These are phyloP conservation scores for Botrytis byssoidea DNA, from an alignment of 2,329 filamentous ascomycete genomes.

Conservation along the genomic window DNA sequence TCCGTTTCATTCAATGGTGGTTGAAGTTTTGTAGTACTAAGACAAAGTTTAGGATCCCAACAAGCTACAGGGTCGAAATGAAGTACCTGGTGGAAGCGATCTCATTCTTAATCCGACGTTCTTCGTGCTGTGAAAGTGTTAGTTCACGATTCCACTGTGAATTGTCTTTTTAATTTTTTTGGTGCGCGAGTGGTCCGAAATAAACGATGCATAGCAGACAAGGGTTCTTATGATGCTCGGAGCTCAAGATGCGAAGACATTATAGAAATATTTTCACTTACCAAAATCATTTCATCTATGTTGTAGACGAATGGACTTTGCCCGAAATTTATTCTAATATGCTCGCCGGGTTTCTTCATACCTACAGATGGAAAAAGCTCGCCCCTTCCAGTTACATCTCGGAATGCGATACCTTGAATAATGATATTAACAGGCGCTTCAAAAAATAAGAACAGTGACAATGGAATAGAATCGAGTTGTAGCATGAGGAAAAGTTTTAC, in stretches of 20 bases:
- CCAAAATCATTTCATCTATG: slow-evolving; percentile 82
- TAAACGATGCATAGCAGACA: background rate
- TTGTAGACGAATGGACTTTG: slow-evolving; percentile 82
- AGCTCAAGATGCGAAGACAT: background rate
- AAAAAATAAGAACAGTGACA: background rate
- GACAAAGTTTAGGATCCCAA: slow-evolving; percentile 19
- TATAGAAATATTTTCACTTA: slow-evolving; percentile 44
- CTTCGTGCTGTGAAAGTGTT: slow-evolving; percentile 31
- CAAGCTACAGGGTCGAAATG: background rate
- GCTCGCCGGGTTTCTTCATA: slow-evolving; percentile 63
- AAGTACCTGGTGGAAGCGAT: slow-evolving; percentile 53
- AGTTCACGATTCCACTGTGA: background rate
- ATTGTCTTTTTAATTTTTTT: background rate
- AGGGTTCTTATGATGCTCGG: background rate
- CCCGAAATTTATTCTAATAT: slow-evolving; percentile 64
- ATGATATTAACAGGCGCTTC: background rate
- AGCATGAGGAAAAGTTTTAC: background rate
- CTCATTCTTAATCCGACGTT: slow-evolving; percentile 40
- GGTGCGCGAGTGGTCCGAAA: background rate
- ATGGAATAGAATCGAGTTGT: background rate
- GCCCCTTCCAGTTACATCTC: slow-evolving; percentile 54
- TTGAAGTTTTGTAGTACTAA: slow-evolving; percentile 46
- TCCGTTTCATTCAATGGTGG: slow-evolving; percentile 70
- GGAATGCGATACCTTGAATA: slow-evolving; percentile 64
- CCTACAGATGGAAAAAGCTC: slow-evolving; percentile 66